Base-by-base conservation (phyloP, 2,329 filamentous ascomycete genomes). In the Myriosclerotinia scirpicola region DNA sequence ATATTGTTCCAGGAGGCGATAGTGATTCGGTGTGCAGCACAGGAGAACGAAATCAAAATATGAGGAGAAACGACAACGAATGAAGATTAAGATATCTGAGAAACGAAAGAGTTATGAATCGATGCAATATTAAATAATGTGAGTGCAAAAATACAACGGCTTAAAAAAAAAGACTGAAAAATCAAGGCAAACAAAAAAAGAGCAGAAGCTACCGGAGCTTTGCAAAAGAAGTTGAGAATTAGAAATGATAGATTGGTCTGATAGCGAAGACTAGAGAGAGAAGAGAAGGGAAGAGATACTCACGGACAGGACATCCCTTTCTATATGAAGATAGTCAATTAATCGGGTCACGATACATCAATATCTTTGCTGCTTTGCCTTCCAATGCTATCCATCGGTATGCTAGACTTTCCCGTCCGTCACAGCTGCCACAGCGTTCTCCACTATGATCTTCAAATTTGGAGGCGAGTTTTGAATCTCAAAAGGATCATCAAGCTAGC, bases 201-300 rank as follows among this genome's bases (percentile, higher is more conserved):
- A 68, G 71, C 71, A 74, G 70, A 75, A 75, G 74, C 81, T 83
- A 77, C 81, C 81, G 78, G 82, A 83, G 81, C 79, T 81, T 77
- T 79, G 76, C 77, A 76, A 38, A 20, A 40, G 36, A 42, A 52
- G 17, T 53, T 36, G 34, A 42, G 46, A 36, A 61, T 8, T 61
- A 55, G 56, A 69, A 65, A 63, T 60, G 71, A 70, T 65, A 71
- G 69, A n/a, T 75, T 71, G 72, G 73, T 72, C 73, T 73, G 70
- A 67, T 67, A 70, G 67, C 65, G 64, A 67, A 73, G 74, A 73
- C 74, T 75, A 66, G 50, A 72, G 72, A n/a, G 20, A 15, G 12
- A 15, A 72, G 60, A 58, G 40, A 70, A 55, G 64, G 42, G 38
- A 63, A 22, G 20, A 20, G 12, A 36, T 8, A 40, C 44, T 22